Evolutionary conservation across 2,329 filamentous ascomycete species (phyloP).

Genomic region (Diaporthe sp.): DNA sequence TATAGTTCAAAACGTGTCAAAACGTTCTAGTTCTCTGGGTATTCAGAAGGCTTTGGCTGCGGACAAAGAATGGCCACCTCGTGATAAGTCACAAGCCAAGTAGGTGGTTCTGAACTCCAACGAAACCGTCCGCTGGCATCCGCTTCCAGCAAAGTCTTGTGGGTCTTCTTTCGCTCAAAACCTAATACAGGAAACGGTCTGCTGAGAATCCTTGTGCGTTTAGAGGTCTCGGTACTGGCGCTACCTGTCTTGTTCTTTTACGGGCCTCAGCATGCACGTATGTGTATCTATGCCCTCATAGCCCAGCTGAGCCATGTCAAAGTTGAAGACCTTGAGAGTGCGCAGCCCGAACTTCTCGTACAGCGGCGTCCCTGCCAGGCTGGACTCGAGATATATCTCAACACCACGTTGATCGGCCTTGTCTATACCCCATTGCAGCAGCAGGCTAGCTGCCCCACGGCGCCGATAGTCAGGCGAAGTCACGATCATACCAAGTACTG

Average conservation of each 20-base stretch:
- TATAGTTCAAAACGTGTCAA: not conserved
- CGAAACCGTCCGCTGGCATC: not conserved
- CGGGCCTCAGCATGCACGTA: conserved; percentile 8
- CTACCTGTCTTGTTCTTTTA: not conserved
- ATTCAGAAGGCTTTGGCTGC: not conserved
- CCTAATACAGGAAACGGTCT: not conserved
- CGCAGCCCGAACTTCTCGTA: conserved; percentile 11
- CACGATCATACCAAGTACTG: conserved; percentile 23
- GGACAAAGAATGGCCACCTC: not conserved
- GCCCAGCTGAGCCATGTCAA: conserved; percentile 20
- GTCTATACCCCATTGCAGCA: not conserved
- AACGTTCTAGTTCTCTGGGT: not conserved
- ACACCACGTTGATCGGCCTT: conserved; percentile 10
- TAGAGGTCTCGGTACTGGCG: not conserved
- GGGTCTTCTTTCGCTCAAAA: not conserved
- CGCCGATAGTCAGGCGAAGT: not conserved
- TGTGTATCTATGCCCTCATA: conserved; percentile 6
- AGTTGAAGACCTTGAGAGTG: not conserved
- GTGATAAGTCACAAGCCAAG: not conserved
- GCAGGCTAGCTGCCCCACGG: conserved; percentile 7
- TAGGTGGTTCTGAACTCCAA: not conserved
- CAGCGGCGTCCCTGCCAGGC: not conserved
- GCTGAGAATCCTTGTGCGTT: too few relatives aligned
- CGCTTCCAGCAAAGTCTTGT: not conserved
- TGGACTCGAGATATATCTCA: conserved; percentile 18